Conservation (phyloP, 2,329 filamentous ascomycete genomes). For the Aspergillus hortae region DNA sequence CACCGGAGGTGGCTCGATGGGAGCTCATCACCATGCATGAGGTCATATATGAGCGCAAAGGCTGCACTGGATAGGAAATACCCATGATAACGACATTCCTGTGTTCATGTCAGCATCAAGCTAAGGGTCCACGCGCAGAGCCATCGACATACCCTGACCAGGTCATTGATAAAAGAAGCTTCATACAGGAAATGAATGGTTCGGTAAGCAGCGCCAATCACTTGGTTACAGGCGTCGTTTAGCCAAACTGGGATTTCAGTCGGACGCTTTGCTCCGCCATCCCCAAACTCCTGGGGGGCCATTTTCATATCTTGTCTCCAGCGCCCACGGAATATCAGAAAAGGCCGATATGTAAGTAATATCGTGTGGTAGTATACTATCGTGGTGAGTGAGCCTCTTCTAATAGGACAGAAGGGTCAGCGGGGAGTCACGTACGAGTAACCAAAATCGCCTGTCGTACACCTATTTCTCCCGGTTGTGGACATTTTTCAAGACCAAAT, state of each 20-base stretch:
- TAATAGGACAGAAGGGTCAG: background rate
- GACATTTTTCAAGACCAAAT: slow-evolving; percentile 33
- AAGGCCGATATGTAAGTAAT: slow-evolving; percentile 43
- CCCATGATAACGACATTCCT: slow-evolving; percentile 46
- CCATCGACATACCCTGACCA: slow-evolving; percentile 34
- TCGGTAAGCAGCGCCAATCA: slow-evolving; percentile 39
- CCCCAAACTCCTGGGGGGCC: slow-evolving; percentile 6
- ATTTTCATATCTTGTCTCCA: slow-evolving; percentile 32
- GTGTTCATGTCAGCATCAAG: background rate
- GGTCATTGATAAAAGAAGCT: slow-evolving; percentile 38
- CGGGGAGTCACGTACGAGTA: slow-evolving; percentile 31
- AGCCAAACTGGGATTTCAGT: slow-evolving; percentile 37
- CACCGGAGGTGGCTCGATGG: slow-evolving; percentile 41
- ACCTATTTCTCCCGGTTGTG: slow-evolving; percentile 37
- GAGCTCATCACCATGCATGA: slow-evolving; percentile 38
- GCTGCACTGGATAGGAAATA: slow-evolving; percentile 44
- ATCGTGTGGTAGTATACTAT: slow-evolving; percentile 45
- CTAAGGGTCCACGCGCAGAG: background rate
- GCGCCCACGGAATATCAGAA: slow-evolving; percentile 44
- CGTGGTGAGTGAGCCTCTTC: slow-evolving; percentile 4
- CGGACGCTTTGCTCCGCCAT: slow-evolving; percentile 13
- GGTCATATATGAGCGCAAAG: slow-evolving; percentile 43
- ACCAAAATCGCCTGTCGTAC: slow-evolving; percentile 40
- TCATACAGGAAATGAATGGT: slow-evolving; percentile 41
- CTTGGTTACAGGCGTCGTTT: slow-evolving; percentile 43